A percentile compares a stretch with the other conserved stretches of the same genome.
These are phyloP conservation scores for Trichosporon coremiiforme DNA, from an alignment of 1,284 basidiomycete genomes.

Conservation along the genomic window DNA sequence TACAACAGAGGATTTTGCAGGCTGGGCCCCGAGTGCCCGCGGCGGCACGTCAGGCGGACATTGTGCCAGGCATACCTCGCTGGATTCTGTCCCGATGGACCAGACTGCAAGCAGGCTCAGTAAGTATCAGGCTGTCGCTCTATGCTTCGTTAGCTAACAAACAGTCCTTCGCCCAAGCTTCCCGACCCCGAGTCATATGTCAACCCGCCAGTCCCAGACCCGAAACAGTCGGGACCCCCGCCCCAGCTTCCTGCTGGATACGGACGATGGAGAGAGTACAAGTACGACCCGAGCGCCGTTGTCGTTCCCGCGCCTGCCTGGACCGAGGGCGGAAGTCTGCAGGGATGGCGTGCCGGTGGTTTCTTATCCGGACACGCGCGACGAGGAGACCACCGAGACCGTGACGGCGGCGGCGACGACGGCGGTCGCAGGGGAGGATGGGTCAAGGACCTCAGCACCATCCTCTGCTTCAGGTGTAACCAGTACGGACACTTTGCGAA, in stretches of 20 bases:
- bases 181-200: conserved; percentile 76
- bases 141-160: conserved; percentile 10
- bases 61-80: conserved; percentile 89
- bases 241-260: conserved; percentile 71
- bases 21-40: conserved; percentile 81
- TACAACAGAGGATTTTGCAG: conserved; percentile 96
- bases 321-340: conserved; percentile 49
- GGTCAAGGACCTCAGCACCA: conserved; percentile 67
- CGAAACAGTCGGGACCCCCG: conserved; percentile 81
- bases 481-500: conserved; percentile 95
- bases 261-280: conserved; percentile 70
- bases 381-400: conserved; percentile 37
- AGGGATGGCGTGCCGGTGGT: conserved; percentile 49
- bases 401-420: conserved; percentile 38
- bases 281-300: conserved; percentile 67
- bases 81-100: conserved; percentile 93
- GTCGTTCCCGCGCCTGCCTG: conserved; percentile 47
- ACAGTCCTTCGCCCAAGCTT: conserved; percentile 46
- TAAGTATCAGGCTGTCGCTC: conserved; percentile 59
- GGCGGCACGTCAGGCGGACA: conserved; percentile 89
- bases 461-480: conserved; percentile 69
- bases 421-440: conserved; percentile 41
- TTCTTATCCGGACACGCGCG: conserved; percentile 44
- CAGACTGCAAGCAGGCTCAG: conserved; percentile 89
- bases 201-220: conserved; percentile 72